A percentile compares a stretch with the other conserved stretches of the same genome.
These are phyloP conservation scores for Botryotinia calthae DNA, from an alignment of 2,329 filamentous ascomycete species.

Conservation along the genomic window DNA sequence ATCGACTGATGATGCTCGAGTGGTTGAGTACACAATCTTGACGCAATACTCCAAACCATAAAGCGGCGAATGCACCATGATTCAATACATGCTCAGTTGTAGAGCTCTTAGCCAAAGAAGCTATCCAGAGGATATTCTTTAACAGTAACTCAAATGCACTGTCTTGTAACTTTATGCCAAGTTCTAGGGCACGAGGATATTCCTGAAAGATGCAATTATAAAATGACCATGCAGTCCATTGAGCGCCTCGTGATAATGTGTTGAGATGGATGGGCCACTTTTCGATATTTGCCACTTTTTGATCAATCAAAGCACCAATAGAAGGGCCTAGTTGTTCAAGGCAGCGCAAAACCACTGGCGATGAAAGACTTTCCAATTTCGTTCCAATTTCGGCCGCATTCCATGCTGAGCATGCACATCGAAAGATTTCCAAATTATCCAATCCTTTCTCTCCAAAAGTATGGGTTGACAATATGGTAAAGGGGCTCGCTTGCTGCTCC, in stretches of 20 bases:
- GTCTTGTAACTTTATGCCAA: constrained; percentile 25
- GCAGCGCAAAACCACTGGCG: constrained; percentile 24
- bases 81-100: constrained; percentile 19
- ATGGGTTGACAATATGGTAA: constrained; percentile 20
- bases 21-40: constrained; percentile 32
- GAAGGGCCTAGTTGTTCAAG: constrained; percentile 25
- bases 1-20: constrained; percentile 29
- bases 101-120: constrained; percentile 25
- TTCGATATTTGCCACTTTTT: not conserved
- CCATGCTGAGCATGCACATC: constrained; percentile 34
- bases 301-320: constrained; percentile 21
- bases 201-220: constrained; percentile 33
- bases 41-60: constrained; percentile 33
- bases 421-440: constrained; percentile 31
- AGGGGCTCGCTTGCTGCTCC: constrained; percentile 28
- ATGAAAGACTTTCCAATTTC: constrained; percentile 22
- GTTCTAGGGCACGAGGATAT: constrained; percentile 31
- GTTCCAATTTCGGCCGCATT: constrained; percentile 24
- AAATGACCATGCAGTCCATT: constrained; percentile 30
- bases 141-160: constrained; percentile 27
- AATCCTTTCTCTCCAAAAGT: constrained; percentile 14
- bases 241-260: constrained; percentile 24
- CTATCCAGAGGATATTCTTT: constrained; percentile 33
- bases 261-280: constrained; percentile 20
- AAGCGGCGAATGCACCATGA: constrained; percentile 24